Evolutionary conservation across 1,139 yeast genomes (phyloP), one percentile per base, ranked within the genome.

Genomic region (Magnusiomyces clavatus): DNA sequence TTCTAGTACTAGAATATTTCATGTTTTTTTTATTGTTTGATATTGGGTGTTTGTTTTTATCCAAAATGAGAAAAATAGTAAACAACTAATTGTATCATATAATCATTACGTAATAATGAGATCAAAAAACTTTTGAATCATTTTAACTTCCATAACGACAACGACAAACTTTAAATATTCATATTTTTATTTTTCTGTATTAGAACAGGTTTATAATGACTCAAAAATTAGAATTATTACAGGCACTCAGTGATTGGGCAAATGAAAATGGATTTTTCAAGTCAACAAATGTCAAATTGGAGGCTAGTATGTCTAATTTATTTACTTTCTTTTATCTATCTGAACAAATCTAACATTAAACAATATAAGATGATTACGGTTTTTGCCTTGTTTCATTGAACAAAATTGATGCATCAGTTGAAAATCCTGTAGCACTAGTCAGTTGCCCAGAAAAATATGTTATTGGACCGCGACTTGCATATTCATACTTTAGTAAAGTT

Each of bases 391-490:
- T 57, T 2, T 61, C 68, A 2, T 38, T 34, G 2, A 66, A 51
- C 5, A 37, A 46, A 3, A 54, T 64, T 13, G 11, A 39, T 6
- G 55, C 50, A 6, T 51, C 56, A 10, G 51, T 50, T 2, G 63
- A 60, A 12, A 14, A 20, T 12, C 52, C 54, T 2, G 39, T 47
- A 3, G 49, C 50, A n/a, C 54, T 65, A 13, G 54, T 64, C 14
- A 39, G 58, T 11, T 64, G 67, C 43, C 63, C 65, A 6, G 61
- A 58, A 50, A 24, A 48, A 16, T 49, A 52, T 43, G 43, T 64
- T 11, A 56, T 65, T 16, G 67, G 67, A 2, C 66, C 66, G 3
- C 51, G 49, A 44, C 43, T 54, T 31, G 66, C 64, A 2, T 46
- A 51, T 20, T 35, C 46, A 16, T 43, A 52, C 20, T 62, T 60